These are phyloP conservation scores for Beauveria pseudobassiana DNA, from an alignment of 2,329 filamentous ascomycete species.

Conservation along the genomic window DNA sequence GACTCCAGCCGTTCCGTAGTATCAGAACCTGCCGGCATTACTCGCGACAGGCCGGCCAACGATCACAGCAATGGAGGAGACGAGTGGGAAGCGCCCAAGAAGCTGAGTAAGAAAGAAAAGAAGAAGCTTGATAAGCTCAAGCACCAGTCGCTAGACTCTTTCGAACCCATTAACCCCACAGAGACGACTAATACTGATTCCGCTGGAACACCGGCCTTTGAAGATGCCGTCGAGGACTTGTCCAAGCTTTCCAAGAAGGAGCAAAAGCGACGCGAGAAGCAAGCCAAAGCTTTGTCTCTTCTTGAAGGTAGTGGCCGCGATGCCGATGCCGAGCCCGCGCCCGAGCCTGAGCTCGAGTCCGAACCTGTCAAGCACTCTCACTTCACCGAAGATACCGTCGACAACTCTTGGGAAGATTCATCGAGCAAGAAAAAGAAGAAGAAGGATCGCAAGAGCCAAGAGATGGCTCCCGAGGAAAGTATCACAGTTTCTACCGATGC, in stretches of 20 bases:
- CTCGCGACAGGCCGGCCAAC: constrained; percentile 32
- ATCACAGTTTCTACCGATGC: constrained; percentile 24
- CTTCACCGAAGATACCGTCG: constrained; percentile 10
- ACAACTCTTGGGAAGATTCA: constrained; percentile 22
- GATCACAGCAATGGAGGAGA: constrained; percentile 16
- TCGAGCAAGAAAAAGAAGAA: constrained; percentile 28
- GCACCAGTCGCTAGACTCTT: constrained; percentile 24
- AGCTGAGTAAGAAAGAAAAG: constrained; percentile 41
- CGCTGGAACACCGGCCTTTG: constrained; percentile 13
- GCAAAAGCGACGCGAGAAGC: constrained; percentile 35
- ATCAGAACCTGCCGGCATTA: constrained; percentile 35
- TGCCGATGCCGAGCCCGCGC: constrained; percentile 7
- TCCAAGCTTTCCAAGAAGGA: constrained; percentile 27
- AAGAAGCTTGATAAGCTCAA: constrained; percentile 39
- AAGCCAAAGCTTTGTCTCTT: constrained; percentile 21
- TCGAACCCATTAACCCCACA: constrained; percentile 9
- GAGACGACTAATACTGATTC: constrained; percentile 8
- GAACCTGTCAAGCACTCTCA: background rate
- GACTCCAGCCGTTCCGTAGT: constrained; percentile 16
- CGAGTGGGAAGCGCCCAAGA: constrained; percentile 21
- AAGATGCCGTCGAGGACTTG: constrained; percentile 19
- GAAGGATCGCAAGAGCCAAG: constrained; percentile 23
- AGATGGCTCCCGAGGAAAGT: constrained; percentile 20
- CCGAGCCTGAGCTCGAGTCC: constrained; percentile 11
- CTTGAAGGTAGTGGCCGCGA: constrained; percentile 12